These are phyloP conservation scores for Pulveroboletus sp. DNA, from an alignment of 768 basidiomycete species.

Conservation along the genomic window DNA sequence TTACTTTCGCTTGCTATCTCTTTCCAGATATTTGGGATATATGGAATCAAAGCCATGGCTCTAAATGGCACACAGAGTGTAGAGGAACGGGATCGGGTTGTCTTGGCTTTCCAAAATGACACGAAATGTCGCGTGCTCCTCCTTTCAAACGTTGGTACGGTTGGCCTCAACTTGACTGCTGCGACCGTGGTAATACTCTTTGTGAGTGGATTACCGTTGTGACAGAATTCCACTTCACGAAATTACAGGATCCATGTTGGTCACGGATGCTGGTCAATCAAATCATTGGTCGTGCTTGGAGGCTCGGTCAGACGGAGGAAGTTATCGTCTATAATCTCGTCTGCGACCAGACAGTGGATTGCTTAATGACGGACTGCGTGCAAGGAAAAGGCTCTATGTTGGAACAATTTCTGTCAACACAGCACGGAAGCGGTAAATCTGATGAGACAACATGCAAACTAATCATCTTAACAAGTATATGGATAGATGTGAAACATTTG, in stretches of 20 bases:
- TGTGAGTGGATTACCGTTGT: not conserved
- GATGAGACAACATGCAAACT: too few relatives aligned
- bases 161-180: constrained; percentile 6
- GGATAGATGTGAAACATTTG: not conserved
- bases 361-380: constrained; percentile 7
- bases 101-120: not conserved
- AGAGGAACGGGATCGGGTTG: not conserved
- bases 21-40: constrained; percentile 1
- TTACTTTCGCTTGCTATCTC: too few relatives aligned
- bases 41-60: constrained; percentile 1
- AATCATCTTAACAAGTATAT: not conserved
- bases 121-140: not conserved
- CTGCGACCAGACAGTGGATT: constrained; percentile 6
- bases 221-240: not conserved
- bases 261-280: constrained; percentile 13
- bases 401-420: constrained; percentile 1
- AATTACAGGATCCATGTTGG: constrained; percentile 7
- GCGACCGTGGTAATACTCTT: constrained; percentile 4
- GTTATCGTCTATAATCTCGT: constrained; percentile 13
- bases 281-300: constrained; percentile 12
- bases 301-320: constrained; percentile 4
- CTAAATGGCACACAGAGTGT: constrained; percentile 3
- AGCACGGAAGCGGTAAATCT: not conserved
- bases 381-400: constrained; percentile 12
- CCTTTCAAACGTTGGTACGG: constrained; percentile 1